Conservation (phyloP, 2,329 filamentous ascomycete species). For the Aspergillus fumigatus region DNA sequence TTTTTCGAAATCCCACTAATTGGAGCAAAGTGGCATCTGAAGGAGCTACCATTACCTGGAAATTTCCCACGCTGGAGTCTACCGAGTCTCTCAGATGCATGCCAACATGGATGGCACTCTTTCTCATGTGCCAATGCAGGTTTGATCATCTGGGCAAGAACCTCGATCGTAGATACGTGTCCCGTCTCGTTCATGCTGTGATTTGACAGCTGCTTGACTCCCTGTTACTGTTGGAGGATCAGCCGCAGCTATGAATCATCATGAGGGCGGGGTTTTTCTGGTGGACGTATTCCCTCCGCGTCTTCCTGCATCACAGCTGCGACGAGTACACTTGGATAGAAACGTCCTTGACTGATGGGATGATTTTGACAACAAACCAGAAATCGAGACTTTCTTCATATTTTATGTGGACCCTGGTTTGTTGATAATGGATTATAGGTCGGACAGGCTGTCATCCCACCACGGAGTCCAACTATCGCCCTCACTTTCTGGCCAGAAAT, state of each 20-base stretch:
- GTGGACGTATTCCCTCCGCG: conserved; percentile 8
- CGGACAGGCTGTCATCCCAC: conserved; percentile 25
- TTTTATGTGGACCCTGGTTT: not conserved
- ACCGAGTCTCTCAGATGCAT: conserved; percentile 5
- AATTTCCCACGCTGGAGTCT: not conserved
- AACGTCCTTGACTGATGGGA: not conserved
- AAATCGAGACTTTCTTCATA: not conserved
- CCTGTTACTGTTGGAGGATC: conserved; percentile 4
- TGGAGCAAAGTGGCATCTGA: not conserved
- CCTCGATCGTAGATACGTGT: conserved; percentile 14
- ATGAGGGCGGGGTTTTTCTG: conserved; percentile 11
- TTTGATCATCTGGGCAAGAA: conserved; percentile 10
- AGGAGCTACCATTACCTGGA: not conserved
- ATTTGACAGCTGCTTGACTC: conserved; percentile 10
- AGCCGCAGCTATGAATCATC: conserved; percentile 7
- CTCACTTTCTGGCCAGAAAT: conserved; percentile 27
- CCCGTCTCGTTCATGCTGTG: not conserved
- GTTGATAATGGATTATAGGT: conserved; percentile 30
- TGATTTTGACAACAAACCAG: not conserved
- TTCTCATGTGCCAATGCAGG: conserved; percentile 11
- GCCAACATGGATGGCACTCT: conserved; percentile 14
- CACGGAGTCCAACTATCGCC: conserved; percentile 24
- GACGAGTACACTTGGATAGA: conserved; percentile 7
- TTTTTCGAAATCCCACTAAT: not conserved
- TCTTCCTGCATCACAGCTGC: conserved; percentile 5